phyloP scores from a whole-genome alignment of 169 alveolate genomes.

The Plasmodium inui region DNA sequence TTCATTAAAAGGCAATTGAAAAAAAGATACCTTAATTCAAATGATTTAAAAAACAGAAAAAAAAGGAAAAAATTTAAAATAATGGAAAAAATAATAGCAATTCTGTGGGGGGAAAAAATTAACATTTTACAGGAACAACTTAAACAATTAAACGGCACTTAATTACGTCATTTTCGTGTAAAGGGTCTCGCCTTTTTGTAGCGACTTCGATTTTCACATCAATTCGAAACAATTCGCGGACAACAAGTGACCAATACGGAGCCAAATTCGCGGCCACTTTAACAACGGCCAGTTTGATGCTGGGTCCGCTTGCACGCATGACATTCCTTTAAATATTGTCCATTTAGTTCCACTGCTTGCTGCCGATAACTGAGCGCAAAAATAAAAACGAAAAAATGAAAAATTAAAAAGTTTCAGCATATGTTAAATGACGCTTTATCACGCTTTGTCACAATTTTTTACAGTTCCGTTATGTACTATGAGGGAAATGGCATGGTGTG shows the following conservation, averaged over 20 bases:
- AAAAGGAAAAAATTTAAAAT: background rate
- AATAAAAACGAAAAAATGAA: constrained; percentile 9
- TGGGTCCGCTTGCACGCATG: background rate
- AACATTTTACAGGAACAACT: background rate
- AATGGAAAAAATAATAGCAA: background rate
- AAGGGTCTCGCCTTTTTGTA: background rate
- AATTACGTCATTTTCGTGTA: background rate
- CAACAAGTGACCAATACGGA: background rate
- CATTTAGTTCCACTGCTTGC: constrained; percentile 53
- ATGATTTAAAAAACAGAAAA: constrained; percentile 37
- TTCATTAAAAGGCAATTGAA: background rate
- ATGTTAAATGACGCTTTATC: background rate
- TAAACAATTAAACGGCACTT: background rate
- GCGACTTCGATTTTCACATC: background rate
- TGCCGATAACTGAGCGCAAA: constrained; percentile 57
- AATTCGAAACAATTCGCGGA: background rate
- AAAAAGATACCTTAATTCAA: constrained; percentile 17
- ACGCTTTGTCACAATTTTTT: background rate
- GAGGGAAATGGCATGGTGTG: background rate
- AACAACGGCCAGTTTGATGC: background rate
- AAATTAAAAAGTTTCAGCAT: background rate
- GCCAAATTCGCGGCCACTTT: background rate
- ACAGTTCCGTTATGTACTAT: background rate
- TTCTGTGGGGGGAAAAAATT: background rate
- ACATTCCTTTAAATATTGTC: background rate